phyloP scores from a whole-genome alignment of 768 basidiomycete genomes.

The Ephemerocybe angulata region DNA sequence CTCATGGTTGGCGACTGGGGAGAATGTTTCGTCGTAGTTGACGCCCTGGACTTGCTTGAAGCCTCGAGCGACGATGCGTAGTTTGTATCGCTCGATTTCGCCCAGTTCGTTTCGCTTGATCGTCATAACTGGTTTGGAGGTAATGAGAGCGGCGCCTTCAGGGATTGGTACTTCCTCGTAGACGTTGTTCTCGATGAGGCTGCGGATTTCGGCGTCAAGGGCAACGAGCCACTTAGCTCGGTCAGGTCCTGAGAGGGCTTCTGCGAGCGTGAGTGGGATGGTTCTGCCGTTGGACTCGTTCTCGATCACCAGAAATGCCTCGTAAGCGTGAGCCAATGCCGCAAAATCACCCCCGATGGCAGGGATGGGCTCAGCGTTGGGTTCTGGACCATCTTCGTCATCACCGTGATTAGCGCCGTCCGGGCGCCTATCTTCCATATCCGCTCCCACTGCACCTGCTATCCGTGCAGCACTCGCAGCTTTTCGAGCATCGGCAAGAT shows the following conservation, averaged over 20 bases:
- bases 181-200: constrained; percentile 7
- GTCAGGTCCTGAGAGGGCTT: constrained; percentile 7
- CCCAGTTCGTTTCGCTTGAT: constrained; percentile 13
- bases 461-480: no score
- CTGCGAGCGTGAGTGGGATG: neutral
- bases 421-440: no score
- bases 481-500: no score
- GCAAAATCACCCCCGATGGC: no score
- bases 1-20: constrained; percentile 15
- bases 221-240: constrained; percentile 6
- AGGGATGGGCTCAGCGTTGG: no score
- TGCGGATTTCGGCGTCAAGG: constrained; percentile 5
- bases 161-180: constrained; percentile 10
- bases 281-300: neutral
- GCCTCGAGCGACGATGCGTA: constrained; percentile 13
- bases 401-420: no score
- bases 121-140: constrained; percentile 9
- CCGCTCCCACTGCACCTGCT: no score
- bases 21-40: constrained; percentile 16
- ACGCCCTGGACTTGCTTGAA: constrained; percentile 14
- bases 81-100: constrained; percentile 13
- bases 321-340: no score
- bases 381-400: no score
- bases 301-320: neutral
- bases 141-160: neutral